Conservation (phyloP, 2,329 filamentous ascomycete species). For the Fusarium sp. region DNA sequence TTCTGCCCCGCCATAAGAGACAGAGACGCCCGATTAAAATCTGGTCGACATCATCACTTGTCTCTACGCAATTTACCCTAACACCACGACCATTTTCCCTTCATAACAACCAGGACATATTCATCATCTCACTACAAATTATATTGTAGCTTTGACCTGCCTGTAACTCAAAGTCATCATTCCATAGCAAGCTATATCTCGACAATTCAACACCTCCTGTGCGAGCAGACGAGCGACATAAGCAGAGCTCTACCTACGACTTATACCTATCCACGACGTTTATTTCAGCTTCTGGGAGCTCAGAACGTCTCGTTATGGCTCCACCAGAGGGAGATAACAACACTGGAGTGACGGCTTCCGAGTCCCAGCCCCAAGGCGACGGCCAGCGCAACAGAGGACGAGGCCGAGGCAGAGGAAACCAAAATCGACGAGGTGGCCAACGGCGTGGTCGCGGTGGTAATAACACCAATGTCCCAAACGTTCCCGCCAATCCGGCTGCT, state of each 20-base stretch:
- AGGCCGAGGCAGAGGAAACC: conserved; percentile 57
- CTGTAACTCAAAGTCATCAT: background rate
- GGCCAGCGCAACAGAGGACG: conserved; percentile 56
- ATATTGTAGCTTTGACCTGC: background rate
- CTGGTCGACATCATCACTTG: conserved; percentile 43
- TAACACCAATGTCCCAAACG: conserved; percentile 28
- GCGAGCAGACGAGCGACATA: conserved; percentile 23
- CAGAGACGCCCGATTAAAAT: conserved; percentile 41
- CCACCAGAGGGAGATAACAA: conserved; percentile 31
- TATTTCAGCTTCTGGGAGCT: conserved; percentile 3
- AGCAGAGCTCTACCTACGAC: conserved; percentile 4
- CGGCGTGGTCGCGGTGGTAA: conserved; percentile 50
- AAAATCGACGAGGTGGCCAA: conserved; percentile 54
- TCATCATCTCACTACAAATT: background rate
- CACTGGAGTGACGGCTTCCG: conserved; percentile 28
- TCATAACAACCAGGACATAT: background rate
- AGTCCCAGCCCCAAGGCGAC: conserved; percentile 41
- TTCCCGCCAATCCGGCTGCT: conserved; percentile 49
- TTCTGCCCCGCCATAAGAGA: conserved; percentile 45
- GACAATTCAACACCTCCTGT: conserved; percentile 12
- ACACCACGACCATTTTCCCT: conserved; percentile 5
- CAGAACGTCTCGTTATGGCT: conserved; percentile 31
- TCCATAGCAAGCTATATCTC: background rate
- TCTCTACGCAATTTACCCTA: conserved; percentile 1
- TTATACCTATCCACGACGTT: conserved; percentile 7